Evolutionary conservation across 1,284 basidiomycete genomes (phyloP), one percentile per base, ranked within the genome.

Genomic region (Cryptococcus depauperatus): DNA sequence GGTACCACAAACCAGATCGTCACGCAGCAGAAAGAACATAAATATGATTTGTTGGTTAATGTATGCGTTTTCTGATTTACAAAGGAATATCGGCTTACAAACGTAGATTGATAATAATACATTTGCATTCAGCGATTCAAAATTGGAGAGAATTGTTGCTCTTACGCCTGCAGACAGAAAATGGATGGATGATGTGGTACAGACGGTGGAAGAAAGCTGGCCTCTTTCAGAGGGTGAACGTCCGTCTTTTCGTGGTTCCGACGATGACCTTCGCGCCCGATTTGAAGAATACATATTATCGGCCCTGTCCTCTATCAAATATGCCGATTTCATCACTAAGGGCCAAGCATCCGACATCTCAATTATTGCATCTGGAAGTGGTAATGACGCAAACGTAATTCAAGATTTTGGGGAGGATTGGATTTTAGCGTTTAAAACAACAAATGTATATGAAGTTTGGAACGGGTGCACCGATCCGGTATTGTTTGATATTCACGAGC

Each of bases 1-100:
- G 78, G 93, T 9, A 91, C 88, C 52, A 98, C 93, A 7, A 99
- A 98, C 68, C 82, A 85, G 38, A 96, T 99, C 57, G 88, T 97
- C 34, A 90, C 88, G 11, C 86, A 93, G 57, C 90, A 95, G 69
- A 82, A 81, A 54, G 88, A 93, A 57, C 82, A 73, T 58, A 68
- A 71, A 43, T 76, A 92, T 49, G 93, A 98, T 66, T 68, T 97
- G 25, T 73, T 98, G 19, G 84, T 98, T 37, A 89, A 98, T 64
- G 85, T 91, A 51, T 50, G 82, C 70, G 23, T 7, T 27, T 13
- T 13, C 27, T 19, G n/a, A 9, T 11, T 23, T 14, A 16, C 18
- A 22, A 37, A 10, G 29, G 8, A 14, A 14, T 14, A 18, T 8
- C 7, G 8, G 35, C 35, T 37, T 14, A 37, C 35, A 25, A 8